These are phyloP conservation scores for Acrodontium crateriforme DNA, from an alignment of 2,329 filamentous ascomycete genomes.

Conservation along the genomic window DNA sequence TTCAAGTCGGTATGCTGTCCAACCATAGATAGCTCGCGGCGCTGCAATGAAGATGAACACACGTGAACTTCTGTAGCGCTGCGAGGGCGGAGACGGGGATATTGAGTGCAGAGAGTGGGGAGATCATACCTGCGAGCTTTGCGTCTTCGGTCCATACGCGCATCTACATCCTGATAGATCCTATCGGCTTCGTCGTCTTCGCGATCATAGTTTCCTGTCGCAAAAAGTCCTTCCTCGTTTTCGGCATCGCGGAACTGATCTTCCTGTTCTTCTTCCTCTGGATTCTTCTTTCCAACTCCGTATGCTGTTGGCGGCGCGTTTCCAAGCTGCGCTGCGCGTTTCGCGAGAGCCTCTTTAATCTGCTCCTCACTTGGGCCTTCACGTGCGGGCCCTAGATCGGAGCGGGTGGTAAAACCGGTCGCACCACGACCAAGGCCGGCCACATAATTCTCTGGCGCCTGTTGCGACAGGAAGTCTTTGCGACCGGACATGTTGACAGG, in stretches of 20 bases:
- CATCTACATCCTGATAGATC: slow-evolving; percentile 91
- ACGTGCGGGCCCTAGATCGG: slow-evolving; percentile 84
- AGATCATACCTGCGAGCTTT: slow-evolving; percentile 73
- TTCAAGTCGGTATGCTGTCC: slow-evolving; percentile 67
- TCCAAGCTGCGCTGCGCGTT: slow-evolving; percentile 73
- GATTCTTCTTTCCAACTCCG: slow-evolving; percentile 54
- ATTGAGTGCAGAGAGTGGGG: slow-evolving; percentile 7
- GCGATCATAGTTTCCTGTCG: slow-evolving; percentile 88
- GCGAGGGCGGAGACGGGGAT: slow-evolving; percentile 6
- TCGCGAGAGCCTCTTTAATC: slow-evolving; percentile 93
- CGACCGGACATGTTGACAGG: slow-evolving; percentile 41
- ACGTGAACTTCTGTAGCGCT: slow-evolving; percentile 10
- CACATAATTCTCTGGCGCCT: slow-evolving; percentile 52
- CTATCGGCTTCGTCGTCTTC: slow-evolving; percentile 96
- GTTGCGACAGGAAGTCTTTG: slow-evolving; percentile 81
- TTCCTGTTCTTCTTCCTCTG: slow-evolving; percentile 60
- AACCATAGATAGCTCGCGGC: slow-evolving; percentile 32
- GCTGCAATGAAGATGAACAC: slow-evolving; percentile 23
- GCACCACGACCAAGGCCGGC: slow-evolving; percentile 95
- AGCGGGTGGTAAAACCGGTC: slow-evolving; percentile 94
- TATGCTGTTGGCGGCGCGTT: slow-evolving; percentile 59
- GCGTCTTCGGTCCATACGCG: slow-evolving; percentile 86
- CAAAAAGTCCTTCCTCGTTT: slow-evolving; percentile 91
- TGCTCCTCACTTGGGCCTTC: slow-evolving; percentile 95
- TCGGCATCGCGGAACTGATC: slow-evolving; percentile 90